Conservation (phyloP, 805 yeast species). For the Groenewaldozyma salmanticensis region DNA sequence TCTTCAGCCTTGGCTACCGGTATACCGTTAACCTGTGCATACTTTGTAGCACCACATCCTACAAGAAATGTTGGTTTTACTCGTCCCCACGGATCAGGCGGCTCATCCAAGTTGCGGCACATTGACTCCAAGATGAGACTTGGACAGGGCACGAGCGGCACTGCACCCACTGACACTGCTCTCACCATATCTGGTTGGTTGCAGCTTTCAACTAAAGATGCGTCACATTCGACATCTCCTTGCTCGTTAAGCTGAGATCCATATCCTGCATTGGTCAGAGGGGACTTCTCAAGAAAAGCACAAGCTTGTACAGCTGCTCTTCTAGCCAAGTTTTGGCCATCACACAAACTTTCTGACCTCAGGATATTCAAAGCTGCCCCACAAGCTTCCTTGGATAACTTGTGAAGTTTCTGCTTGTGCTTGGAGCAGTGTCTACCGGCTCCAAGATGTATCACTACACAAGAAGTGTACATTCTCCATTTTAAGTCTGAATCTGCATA, state of each 20-base stretch:
- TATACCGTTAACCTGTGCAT: constrained; percentile 17
- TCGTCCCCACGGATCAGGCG: constrained; percentile 5
- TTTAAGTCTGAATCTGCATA: too few species aligned
- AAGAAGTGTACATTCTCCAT: background rate
- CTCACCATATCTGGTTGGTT: constrained; percentile 25
- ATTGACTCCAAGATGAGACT: background rate
- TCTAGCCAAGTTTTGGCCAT: too few species aligned
- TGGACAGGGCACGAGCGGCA: constrained; percentile 20
- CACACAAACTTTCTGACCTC: too few species aligned
- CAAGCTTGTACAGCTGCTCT: too few species aligned
- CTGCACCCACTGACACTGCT: constrained; percentile 19
- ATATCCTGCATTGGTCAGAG: constrained; percentile 31
- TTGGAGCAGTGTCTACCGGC: constrained; percentile 24
- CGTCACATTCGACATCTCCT: constrained; percentile 33
- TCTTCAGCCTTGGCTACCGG: background rate
- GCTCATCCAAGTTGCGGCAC: background rate
- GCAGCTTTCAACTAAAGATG: constrained; percentile 23
- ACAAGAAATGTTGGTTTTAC: constrained; percentile 23
- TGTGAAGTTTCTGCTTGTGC: constrained; percentile 8
- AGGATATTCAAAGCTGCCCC: too few species aligned
- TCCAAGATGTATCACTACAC: constrained; percentile 25
- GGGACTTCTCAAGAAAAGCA: constrained; percentile 26
- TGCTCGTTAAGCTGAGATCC: constrained; percentile 29
- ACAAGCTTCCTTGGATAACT: constrained; percentile 15
- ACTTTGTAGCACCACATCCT: constrained; percentile 27